These are phyloP conservation scores for Excoecaria cochinchinensis DNA, from an alignment of 345 rosid species.

Conservation along the genomic window DNA sequence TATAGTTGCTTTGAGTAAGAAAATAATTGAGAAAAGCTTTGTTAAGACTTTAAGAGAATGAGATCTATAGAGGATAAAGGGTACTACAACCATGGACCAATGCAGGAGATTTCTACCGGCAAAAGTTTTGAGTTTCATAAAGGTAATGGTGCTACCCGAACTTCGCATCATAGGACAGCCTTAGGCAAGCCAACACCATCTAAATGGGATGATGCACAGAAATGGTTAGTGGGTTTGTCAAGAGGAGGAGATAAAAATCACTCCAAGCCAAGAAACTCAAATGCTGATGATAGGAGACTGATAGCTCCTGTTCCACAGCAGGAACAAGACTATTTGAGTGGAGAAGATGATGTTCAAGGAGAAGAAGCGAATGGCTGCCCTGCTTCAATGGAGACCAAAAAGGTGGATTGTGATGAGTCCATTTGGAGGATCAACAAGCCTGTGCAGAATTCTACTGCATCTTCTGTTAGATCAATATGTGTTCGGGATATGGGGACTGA, in stretches of 20 bases:
- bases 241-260: constrained; percentile 57
- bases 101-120: constrained; percentile 47
- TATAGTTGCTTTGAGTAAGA: constrained; percentile 12
- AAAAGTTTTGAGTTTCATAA: constrained; percentile 72
- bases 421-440: constrained; percentile 60
- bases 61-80: constrained; percentile 70
- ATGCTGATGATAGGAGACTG: constrained; percentile 83
- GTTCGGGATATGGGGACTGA: constrained; percentile 97
- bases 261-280: constrained; percentile 72
- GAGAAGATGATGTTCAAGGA: constrained; percentile 47
- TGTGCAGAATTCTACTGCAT: constrained; percentile 35
- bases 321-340: constrained; percentile 55
- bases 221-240: constrained; percentile 85
- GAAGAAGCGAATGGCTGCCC: constrained; percentile 33
- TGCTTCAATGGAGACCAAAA: constrained; percentile 55
- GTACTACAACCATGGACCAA: constrained; percentile 43
- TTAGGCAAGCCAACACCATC: constrained; percentile 90
- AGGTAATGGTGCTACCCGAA: constrained; percentile 50
- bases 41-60: constrained; percentile 52
- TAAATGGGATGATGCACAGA: constrained; percentile 99
- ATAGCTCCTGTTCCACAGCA: constrained; percentile 77
- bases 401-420: constrained; percentile 68
- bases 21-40: constrained; percentile 10
- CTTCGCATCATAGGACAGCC: constrained; percentile 65
- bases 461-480: constrained; percentile 63